Evolutionary conservation across 192 early-diverging fungal genomes (phyloP).

Genomic region (Dimargaris cristalligena): DNA sequence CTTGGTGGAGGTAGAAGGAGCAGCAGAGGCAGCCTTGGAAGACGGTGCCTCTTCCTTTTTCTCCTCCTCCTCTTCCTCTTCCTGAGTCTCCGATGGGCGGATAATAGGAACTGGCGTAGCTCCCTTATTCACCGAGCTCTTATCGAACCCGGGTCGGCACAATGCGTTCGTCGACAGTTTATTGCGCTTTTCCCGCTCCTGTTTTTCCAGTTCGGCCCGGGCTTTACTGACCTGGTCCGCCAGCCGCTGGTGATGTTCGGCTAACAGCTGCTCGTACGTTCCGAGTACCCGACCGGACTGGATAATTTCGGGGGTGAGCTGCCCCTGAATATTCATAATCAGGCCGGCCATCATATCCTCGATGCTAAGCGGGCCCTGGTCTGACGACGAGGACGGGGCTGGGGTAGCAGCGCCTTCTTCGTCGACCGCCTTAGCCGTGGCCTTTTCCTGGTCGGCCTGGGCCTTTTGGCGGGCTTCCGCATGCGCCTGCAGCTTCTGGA

Average conservation of each 20-base stretch:
- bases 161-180: constrained; percentile 57
- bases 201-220: constrained; percentile 33
- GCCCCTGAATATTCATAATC: constrained; percentile 26
- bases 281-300: neutral
- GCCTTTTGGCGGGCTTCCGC: neutral
- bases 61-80: too few relatives aligned
- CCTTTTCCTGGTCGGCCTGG: neutral
- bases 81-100: constrained; percentile 20
- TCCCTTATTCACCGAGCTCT: constrained; percentile 38
- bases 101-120: constrained; percentile 17
- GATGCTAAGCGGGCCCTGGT: too few relatives aligned
- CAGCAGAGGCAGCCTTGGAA: too few relatives aligned
- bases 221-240: constrained; percentile 17
- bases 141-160: constrained; percentile 41
- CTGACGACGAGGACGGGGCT: constrained; percentile 12
- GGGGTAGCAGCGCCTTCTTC: neutral
- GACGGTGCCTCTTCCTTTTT: too few relatives aligned
- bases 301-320: neutral
- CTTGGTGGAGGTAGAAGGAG: neutral
- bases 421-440: constrained; percentile 14
- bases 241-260: constrained; percentile 24
- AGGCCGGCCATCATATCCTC: constrained; percentile 33
- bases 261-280: constrained; percentile 21
- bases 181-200: constrained; percentile 39
- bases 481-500: neutral